Percentiles rank a stretch among this genome's conserved stretches.
Conservation (phyloP, 1,139 yeast genomes). For the Arxiozyma bovina region DNA sequence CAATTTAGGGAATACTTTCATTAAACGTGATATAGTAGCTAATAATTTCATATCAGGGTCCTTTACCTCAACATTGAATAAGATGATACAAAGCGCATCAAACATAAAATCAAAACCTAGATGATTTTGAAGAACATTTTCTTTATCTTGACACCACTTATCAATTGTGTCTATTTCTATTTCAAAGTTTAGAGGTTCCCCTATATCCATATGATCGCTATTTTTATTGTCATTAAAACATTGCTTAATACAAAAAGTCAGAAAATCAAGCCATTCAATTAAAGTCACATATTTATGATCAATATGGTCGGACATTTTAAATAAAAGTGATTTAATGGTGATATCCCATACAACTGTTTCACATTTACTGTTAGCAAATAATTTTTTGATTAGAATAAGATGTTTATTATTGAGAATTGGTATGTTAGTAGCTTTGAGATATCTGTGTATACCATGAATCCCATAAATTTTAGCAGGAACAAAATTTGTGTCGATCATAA, state of each 20-base stretch:
- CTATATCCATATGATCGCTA: not conserved
- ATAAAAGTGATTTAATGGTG: not conserved
- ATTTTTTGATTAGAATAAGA: constrained; percentile 31
- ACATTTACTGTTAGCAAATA: constrained; percentile 42
- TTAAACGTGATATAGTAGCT: not conserved
- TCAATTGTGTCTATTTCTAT: not conserved
- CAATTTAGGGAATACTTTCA: not conserved
- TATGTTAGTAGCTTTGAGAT: constrained; percentile 32
- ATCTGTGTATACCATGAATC: constrained; percentile 48
- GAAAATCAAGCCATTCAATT: not conserved
- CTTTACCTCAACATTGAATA: not conserved
- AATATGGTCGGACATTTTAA: too few species aligned
- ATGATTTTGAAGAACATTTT: not conserved
- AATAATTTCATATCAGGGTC: not conserved
- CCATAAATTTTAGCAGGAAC: constrained; percentile 67
- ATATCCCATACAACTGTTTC: constrained; percentile 32
- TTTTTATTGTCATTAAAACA: not conserved
- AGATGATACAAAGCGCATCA: not conserved
- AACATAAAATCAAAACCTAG: not conserved
- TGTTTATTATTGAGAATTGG: constrained; percentile 30
- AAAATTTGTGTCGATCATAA: constrained; percentile 45
- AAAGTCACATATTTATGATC: not conserved
- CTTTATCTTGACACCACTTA: not conserved
- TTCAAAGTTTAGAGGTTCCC: not conserved
- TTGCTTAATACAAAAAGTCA: not conserved